Conservation (phyloP, 2,329 filamentous ascomycete species). For the Ascochyta rabiei region DNA sequence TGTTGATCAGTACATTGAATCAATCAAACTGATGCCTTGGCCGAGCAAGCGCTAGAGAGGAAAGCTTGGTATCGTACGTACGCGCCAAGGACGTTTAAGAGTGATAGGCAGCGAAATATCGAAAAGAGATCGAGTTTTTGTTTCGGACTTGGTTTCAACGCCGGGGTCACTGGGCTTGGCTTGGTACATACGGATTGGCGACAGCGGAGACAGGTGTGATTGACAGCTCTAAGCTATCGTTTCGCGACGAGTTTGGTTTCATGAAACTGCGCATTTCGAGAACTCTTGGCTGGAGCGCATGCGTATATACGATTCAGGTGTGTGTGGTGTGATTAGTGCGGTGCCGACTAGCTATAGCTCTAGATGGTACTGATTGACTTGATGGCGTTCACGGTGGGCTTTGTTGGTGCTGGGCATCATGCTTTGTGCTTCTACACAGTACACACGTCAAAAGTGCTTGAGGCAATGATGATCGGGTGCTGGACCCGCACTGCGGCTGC, state of each 20-base stretch:
- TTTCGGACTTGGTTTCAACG: conserved; percentile 8
- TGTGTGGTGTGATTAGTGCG: background rate
- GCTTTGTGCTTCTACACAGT: background rate
- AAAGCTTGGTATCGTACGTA: conserved; percentile 7
- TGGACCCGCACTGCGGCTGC: background rate
- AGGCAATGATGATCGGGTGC: background rate
- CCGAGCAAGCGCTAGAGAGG: background rate
- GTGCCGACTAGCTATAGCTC: background rate
- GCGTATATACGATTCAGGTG: background rate
- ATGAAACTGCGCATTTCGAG: background rate
- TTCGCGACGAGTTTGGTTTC: conserved; percentile 2
- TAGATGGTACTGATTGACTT: conserved; percentile 4
- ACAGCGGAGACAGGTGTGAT: background rate
- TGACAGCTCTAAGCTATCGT: background rate
- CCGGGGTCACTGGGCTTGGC: conserved; percentile 2
- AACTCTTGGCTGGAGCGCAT: conserved; percentile 4
- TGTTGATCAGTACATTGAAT: conserved; percentile 1
- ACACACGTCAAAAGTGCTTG: background rate
- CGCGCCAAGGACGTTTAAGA: background rate
- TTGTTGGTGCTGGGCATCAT: conserved; percentile 4
- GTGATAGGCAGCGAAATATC: background rate
- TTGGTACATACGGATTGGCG: conserved; percentile 1
- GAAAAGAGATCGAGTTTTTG: background rate
- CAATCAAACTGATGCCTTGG: conserved; percentile 11
- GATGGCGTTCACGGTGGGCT: background rate